phyloP scores from a whole-genome alignment of 345 rosid species.

The Angophora floribunda region DNA sequence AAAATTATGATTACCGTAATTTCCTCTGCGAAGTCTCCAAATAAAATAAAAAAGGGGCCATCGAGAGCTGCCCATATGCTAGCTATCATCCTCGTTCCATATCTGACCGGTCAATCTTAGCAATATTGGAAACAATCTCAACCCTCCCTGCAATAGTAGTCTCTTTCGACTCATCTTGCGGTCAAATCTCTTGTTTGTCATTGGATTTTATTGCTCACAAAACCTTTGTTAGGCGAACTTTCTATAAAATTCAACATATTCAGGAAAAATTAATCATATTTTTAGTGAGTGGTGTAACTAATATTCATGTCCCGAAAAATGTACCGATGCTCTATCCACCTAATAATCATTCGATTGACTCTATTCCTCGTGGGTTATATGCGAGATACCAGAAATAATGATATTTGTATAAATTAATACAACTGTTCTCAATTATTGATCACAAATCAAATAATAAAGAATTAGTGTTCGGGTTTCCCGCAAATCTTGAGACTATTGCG shows the following conservation, averaged over 20 bases:
- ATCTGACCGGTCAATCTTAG: neutral
- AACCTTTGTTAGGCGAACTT: neutral
- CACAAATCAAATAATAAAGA: neutral
- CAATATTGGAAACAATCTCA: neutral
- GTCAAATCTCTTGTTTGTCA: neutral
- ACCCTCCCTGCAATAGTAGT: neutral
- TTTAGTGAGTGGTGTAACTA: neutral
- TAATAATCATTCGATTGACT: neutral
- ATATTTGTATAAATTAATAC: neutral
- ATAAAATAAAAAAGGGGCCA: neutral
- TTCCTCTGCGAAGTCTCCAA: neutral
- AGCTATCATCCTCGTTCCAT: neutral
- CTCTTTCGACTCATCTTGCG: neutral
- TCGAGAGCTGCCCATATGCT: neutral
- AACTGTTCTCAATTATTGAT: neutral
- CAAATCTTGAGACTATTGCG: neutral
- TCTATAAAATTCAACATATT: neutral
- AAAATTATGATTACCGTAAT: neutral
- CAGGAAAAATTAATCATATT: neutral
- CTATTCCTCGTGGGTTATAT: neutral
- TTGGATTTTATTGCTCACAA: neutral
- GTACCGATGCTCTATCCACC: neutral
- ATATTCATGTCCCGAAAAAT: neutral
- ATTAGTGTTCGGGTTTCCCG: neutral
- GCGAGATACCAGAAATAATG: neutral